phyloP scores from a whole-genome alignment of 1,139 yeast genomes.

The Candida labiduridarum region DNA sequence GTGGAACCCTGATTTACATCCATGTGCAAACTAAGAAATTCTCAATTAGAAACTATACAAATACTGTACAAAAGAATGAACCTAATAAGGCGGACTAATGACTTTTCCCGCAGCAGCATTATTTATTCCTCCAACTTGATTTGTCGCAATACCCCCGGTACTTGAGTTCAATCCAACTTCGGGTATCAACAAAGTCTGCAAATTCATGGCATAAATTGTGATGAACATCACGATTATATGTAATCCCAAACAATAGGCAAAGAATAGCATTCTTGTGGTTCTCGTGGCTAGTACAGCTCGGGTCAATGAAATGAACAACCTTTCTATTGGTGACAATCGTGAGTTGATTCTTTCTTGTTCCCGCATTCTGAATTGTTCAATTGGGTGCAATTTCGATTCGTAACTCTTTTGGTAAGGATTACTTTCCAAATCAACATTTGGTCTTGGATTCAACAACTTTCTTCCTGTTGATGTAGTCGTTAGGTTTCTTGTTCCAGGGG shows the following conservation, averaged over 20 bases:
- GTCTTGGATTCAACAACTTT: slow-evolving; percentile 34
- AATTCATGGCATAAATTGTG: slow-evolving; percentile 57
- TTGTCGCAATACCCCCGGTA: slow-evolving; percentile 40
- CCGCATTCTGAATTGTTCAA: slow-evolving; percentile 76
- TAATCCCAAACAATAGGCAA: slow-evolving; percentile 71
- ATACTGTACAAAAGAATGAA: neutral
- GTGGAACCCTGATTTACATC: no score
- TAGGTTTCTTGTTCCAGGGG: slow-evolving; percentile 16
- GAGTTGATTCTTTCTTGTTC: slow-evolving; percentile 80
- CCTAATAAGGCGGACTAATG: neutral
- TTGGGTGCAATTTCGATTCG: slow-evolving; percentile 81
- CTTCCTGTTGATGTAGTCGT: slow-evolving; percentile 19
- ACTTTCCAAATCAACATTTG: slow-evolving; percentile 56
- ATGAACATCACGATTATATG: slow-evolving; percentile 75
- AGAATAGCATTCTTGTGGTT: slow-evolving; percentile 70
- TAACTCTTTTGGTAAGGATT: slow-evolving; percentile 62
- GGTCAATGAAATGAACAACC: slow-evolving; percentile 75
- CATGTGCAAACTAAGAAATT: neutral
- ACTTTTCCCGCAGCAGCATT: neutral
- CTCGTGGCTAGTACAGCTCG: slow-evolving; percentile 74
- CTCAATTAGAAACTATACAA: neutral
- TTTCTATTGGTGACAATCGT: slow-evolving; percentile 73
- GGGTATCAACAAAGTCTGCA: slow-evolving; percentile 49
- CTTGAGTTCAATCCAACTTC: slow-evolving; percentile 52
- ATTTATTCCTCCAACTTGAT: slow-evolving; percentile 5